A percentile compares a stretch with the other conserved stretches of the same genome.
phyloP scores from a whole-genome alignment of 768 basidiomycete species.

The Leccinum fibrillosum region DNA sequence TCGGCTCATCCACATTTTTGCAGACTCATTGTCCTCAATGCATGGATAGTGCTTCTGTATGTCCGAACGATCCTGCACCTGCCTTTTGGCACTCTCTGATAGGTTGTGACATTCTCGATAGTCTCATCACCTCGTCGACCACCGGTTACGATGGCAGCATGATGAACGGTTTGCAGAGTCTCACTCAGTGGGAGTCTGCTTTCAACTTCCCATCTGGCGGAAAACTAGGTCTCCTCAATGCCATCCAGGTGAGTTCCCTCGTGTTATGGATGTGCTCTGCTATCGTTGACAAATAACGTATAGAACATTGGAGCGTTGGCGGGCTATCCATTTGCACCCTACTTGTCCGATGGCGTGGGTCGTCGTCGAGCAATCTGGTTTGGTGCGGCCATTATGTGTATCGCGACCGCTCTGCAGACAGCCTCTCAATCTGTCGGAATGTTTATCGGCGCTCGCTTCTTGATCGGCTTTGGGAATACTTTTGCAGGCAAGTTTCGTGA shows the following conservation, averaged over 20 bases:
- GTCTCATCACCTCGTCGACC: conserved; percentile 71
- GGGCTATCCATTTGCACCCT: conserved; percentile 69
- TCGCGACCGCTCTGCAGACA: conserved; percentile 65
- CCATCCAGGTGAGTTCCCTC: conserved; percentile 53
- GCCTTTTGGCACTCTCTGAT: neutral
- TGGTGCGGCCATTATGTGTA: conserved; percentile 65
- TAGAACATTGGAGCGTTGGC: conserved; percentile 72
- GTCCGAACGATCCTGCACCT: conserved; percentile 15
- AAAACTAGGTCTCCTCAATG: conserved; percentile 64
- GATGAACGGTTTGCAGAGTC: conserved; percentile 77
- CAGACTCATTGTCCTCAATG: conserved; percentile 62
- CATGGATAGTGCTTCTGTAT: conserved; percentile 67
- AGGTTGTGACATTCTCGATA: conserved; percentile 18
- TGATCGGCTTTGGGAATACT: conserved; percentile 73
- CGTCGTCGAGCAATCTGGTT: conserved; percentile 63
- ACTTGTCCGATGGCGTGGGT: conserved; percentile 68
- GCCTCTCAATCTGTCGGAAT: conserved; percentile 69
- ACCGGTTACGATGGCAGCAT: conserved; percentile 76
- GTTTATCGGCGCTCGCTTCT: conserved; percentile 80
- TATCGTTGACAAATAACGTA: neutral
- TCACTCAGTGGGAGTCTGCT: conserved; percentile 60
- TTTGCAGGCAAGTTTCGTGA: conserved; percentile 50
- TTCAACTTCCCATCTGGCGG: conserved; percentile 56
- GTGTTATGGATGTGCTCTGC: neutral
- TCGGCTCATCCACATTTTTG: neutral